These are phyloP conservation scores for Pseudocercospora musae DNA, from an alignment of 2,329 filamentous ascomycete species.

Conservation along the genomic window DNA sequence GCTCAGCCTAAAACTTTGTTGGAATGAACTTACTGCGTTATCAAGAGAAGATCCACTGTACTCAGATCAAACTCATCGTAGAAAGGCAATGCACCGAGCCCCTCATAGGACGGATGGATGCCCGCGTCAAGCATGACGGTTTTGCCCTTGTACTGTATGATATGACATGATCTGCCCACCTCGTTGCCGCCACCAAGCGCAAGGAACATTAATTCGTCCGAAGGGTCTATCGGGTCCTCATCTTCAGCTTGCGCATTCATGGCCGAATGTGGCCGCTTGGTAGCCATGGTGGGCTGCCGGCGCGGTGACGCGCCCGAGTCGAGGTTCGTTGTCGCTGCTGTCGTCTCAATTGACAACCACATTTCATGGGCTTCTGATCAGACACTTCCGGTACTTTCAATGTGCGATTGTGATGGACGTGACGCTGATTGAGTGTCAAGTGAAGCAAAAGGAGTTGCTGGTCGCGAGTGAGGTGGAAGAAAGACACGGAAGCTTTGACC, in stretches of 20 bases:
- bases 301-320: slow-evolving; percentile 12
- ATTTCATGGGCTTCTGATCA: too few relatives aligned
- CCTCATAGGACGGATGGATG: slow-evolving; percentile 94
- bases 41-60: slow-evolving; percentile 92
- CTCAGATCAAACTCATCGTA: slow-evolving; percentile 98
- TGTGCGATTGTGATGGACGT: background rate
- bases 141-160: slow-evolving; percentile 98
- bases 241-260: slow-evolving; percentile 65
- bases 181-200: slow-evolving; percentile 95
- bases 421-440: background rate
- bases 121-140: slow-evolving; percentile 99
- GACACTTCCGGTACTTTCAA: background rate
- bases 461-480: background rate
- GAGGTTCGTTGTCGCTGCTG: background rate
- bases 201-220: slow-evolving; percentile 91
- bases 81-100: slow-evolving; percentile 87
- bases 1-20: background rate
- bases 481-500: slow-evolving; percentile 2
- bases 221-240: slow-evolving; percentile 86
- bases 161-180: slow-evolving; percentile 94
- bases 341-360: background rate
- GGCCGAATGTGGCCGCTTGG: slow-evolving; percentile 67
- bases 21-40: slow-evolving; percentile 84
- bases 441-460: background rate
- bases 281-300: slow-evolving; percentile 63